Percentiles rank a stretch among this genome's conserved stretches.
These are phyloP conservation scores for Neofusicoccum cordaticola DNA, from an alignment of 2,329 filamentous ascomycete species.

Conservation along the genomic window DNA sequence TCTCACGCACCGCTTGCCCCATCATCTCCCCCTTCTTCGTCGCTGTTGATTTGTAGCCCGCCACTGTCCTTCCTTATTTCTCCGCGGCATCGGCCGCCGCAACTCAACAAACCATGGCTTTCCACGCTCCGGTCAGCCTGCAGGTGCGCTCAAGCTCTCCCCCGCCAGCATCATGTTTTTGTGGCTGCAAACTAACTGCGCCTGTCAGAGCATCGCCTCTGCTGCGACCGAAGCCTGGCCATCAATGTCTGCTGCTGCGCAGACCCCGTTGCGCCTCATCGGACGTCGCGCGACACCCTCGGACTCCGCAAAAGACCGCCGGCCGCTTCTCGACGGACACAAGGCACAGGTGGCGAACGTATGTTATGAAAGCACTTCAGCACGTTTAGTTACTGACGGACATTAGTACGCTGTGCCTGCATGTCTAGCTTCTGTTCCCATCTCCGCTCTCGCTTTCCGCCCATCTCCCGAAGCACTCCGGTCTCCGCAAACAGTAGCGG, in stretches of 20 bases:
- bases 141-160: conserved; percentile 42
- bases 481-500: conserved; percentile 2
- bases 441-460: conserved; percentile 20
- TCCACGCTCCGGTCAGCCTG: conserved; percentile 48
- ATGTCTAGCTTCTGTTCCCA: not conserved
- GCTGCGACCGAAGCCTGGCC: conserved; percentile 40
- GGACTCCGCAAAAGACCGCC: conserved; percentile 20
- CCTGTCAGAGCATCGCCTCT: conserved; percentile 43
- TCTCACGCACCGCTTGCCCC: not conserved
- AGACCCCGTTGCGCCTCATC: conserved; percentile 33
- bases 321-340: not conserved
- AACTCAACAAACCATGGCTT: conserved; percentile 45
- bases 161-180: conserved; percentile 20
- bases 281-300: conserved; percentile 24
- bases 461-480: conserved; percentile 14
- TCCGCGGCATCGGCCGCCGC: conserved; percentile 14
- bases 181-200: conserved; percentile 22
- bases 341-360: not conserved
- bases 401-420: conserved; percentile 1
- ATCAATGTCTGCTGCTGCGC: conserved; percentile 37
- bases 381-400: not conserved
- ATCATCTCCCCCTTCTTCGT: not conserved
- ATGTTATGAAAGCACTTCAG: not conserved
- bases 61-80: conserved; percentile 9
- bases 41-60: not conserved